Percentiles rank a stretch among this genome's conserved stretches.
Conservation (phyloP, 495 filamentous ascomycete species). For the Talaromyces borbonicus region DNA sequence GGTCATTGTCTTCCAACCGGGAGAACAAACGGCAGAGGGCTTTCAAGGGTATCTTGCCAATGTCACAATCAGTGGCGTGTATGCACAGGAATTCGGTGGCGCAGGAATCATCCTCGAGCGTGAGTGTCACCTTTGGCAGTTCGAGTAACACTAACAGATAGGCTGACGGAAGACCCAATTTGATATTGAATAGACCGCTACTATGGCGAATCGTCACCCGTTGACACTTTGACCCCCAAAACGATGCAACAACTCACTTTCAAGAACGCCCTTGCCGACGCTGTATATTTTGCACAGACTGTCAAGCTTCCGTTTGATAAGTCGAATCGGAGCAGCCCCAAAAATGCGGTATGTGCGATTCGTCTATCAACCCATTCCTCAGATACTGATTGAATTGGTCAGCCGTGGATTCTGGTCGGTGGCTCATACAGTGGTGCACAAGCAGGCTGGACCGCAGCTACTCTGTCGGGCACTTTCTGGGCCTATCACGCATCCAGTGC, state of each 20-base stretch:
- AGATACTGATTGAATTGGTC: not conserved
- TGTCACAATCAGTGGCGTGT: conserved; percentile 37
- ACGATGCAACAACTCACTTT: conserved; percentile 55
- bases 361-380: not conserved
- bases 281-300: conserved; percentile 52
- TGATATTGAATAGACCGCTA: conserved; percentile 37
- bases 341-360: conserved; percentile 31
- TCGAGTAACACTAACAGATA: not conserved
- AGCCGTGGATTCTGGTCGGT: conserved; percentile 55
- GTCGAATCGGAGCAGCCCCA: conserved; percentile 39
- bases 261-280: conserved; percentile 50
- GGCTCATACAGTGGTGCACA: conserved; percentile 59
- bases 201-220: conserved; percentile 55
- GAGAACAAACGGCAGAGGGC: conserved; percentile 41
- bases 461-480: conserved; percentile 56
- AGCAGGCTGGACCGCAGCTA: conserved; percentile 49
- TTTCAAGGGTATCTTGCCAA: conserved; percentile 44
- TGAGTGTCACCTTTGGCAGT: conserved; percentile 22
- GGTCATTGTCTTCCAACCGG: conserved; percentile 48
- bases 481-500: conserved; percentile 56
- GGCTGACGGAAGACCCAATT: not conserved
- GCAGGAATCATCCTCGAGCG: conserved; percentile 51
- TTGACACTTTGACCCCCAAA: conserved; percentile 39
- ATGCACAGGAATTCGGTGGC: conserved; percentile 44
- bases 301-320: conserved; percentile 48